Conservation (phyloP, 371 early-diverging fungal species). For the Actinomucor elegans region DNA sequence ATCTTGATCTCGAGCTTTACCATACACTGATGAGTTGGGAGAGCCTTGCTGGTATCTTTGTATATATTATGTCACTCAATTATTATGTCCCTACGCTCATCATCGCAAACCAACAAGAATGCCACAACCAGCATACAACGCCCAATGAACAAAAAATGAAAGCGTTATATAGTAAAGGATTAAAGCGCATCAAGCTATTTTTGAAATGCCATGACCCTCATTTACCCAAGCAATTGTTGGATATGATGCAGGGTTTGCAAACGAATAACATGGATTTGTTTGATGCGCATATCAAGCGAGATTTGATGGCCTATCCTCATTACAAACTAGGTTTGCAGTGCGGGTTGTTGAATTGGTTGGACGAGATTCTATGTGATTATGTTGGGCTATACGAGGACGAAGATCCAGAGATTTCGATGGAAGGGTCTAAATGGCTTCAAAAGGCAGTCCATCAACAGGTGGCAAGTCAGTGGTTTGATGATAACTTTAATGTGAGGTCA, state of each 20-base stretch:
- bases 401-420: conserved; percentile 13
- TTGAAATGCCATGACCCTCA: conserved; percentile 27
- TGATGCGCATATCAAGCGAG: conserved; percentile 11
- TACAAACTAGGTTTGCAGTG: background rate
- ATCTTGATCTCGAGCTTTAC: conserved; percentile 8
- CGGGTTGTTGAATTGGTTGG: conserved; percentile 35
- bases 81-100: conserved; percentile 27
- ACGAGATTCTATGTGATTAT: conserved; percentile 32
- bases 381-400: conserved; percentile 32
- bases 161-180: conserved; percentile 13
- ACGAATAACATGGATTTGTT: background rate
- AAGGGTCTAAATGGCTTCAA: conserved; percentile 17
- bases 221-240: conserved; percentile 16
- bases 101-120: conserved; percentile 8
- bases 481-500: conserved; percentile 13
- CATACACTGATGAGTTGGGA: conserved; percentile 39
- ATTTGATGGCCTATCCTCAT: background rate
- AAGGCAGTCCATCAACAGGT: background rate
- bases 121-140: too few species aligned
- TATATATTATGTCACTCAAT: conserved; percentile 18
- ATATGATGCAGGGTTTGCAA: background rate
- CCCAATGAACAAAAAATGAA: too few species aligned
- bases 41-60: conserved; percentile 28
- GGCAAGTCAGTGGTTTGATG: conserved; percentile 33
- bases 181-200: conserved; percentile 23